phyloP scores from a whole-genome alignment of 441 rosid genomes.

The Hura crepitans region DNA sequence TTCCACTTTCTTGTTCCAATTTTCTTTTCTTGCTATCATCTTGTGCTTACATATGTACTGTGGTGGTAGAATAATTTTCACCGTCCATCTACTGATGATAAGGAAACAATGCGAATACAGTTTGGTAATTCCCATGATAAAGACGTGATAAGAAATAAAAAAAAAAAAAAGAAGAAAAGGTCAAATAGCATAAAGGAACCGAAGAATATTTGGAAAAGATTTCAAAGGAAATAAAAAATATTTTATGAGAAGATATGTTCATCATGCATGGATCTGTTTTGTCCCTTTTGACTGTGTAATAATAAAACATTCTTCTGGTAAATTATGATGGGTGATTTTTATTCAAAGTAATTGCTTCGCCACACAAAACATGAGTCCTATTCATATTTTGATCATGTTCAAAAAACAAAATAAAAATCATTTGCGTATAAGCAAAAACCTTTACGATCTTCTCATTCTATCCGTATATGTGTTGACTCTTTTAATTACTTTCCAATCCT shows the following conservation, averaged over 20 bases:
- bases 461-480: not conserved
- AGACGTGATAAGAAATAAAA: not conserved
- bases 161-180: not conserved
- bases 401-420: no score
- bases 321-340: no score
- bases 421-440: slow-evolving; percentile 26
- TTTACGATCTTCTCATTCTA: not conserved
- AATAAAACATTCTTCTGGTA: not conserved
- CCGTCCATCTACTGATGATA: not conserved
- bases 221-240: not conserved
- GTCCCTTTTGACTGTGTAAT: slow-evolving; percentile 1
- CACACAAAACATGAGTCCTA: not conserved
- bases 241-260: not conserved
- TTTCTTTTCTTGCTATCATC: slow-evolving; percentile 1
- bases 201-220: not conserved
- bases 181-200: slow-evolving; percentile 14
- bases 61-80: not conserved
- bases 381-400: slow-evolving; percentile 18
- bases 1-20: no score
- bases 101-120: not conserved
- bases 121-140: not conserved
- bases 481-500: not conserved
- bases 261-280: slow-evolving; percentile 16
- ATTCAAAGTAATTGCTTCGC: no score
- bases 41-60: slow-evolving; percentile 6